A percentile compares a stretch with the other conserved stretches of the same genome.
Conservation (phyloP, 345 rosid genomes). For the Hirschfeldia incana region DNA sequence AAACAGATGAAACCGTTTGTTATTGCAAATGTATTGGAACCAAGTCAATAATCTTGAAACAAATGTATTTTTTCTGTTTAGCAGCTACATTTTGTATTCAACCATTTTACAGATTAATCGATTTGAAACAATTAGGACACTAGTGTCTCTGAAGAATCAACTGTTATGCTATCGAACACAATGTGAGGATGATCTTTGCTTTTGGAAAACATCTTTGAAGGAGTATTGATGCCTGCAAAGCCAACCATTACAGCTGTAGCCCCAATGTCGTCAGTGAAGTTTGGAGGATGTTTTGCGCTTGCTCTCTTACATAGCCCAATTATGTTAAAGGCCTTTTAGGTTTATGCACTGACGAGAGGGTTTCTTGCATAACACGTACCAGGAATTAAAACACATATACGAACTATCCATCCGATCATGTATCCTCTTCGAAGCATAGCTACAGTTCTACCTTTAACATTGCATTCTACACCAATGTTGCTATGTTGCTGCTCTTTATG, state of each 20-base stretch:
- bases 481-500: not conserved
- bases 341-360: not conserved
- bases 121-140: not conserved
- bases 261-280: conserved; percentile 70
- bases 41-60: not conserved
- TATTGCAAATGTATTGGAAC: conserved; percentile 8
- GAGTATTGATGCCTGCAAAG: conserved; percentile 83
- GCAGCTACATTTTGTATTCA: conserved; percentile 3
- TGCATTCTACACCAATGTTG: not conserved
- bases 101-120: conserved; percentile 12
- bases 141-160: not conserved
- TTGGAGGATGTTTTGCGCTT: not conserved
- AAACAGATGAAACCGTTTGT: not conserved
- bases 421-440: not conserved
- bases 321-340: not conserved
- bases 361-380: not conserved
- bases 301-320: not conserved
- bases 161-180: not conserved
- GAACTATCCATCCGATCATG: not conserved
- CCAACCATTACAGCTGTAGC: conserved; percentile 86
- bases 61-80: not conserved
- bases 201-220: conserved; percentile 48
- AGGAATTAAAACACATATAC: not conserved
- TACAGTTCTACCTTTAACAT: not conserved
- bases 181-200: conserved; percentile 40